phyloP scores from a whole-genome alignment of 2,329 filamentous ascomycete genomes.

The Aureobasidium musti region DNA sequence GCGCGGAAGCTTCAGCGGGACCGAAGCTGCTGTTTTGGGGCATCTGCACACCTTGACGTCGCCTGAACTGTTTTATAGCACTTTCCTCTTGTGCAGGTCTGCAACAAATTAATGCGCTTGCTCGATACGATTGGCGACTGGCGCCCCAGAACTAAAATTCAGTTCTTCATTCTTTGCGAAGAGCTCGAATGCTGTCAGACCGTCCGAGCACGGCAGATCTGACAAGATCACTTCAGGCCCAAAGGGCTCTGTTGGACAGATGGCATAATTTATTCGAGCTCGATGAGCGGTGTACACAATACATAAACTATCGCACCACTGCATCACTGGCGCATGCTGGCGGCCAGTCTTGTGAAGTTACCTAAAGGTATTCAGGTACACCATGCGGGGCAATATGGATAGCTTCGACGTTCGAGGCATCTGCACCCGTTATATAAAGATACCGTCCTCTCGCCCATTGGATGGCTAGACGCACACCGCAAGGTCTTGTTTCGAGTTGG shows the following conservation, averaged over 20 bases:
- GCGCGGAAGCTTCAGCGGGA: constrained; percentile 15
- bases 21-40: neutral
- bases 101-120: neutral
- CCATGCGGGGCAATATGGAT: constrained; percentile 9
- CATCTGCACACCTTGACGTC: constrained; percentile 7
- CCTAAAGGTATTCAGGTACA: neutral
- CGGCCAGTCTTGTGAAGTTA: constrained; percentile 6
- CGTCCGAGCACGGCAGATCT: neutral
- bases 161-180: neutral
- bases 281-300: constrained; percentile 24
- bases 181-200: neutral
- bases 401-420: constrained; percentile 19
- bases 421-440: constrained; percentile 16
- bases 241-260: neutral
- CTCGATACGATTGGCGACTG: too few relatives aligned
- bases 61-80: neutral
- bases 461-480: constrained; percentile 23
- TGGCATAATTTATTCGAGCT: constrained; percentile 13
- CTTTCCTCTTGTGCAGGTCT: neutral
- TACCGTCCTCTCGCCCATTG: constrained; percentile 3
- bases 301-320: constrained; percentile 19
- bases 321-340: constrained; percentile 22
- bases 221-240: neutral
- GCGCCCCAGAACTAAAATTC: neutral
- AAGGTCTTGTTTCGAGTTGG: neutral